Base-by-base conservation (phyloP, 805 yeast species). In the Komagataella populi region DNA sequence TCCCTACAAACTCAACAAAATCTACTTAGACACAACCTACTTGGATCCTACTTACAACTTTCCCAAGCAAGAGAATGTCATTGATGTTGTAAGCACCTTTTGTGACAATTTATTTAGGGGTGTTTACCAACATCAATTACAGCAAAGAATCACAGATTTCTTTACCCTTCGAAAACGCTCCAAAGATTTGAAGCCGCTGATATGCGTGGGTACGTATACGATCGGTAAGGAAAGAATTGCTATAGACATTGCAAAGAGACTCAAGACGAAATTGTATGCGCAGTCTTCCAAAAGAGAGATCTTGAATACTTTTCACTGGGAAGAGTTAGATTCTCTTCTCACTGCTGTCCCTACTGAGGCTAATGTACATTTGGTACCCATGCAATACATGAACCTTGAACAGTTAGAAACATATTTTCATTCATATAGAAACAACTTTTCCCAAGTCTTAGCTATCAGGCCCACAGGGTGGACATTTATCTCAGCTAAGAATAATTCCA, bases 171-270 rank as follows among this genome's bases (percentile, higher is more conserved):
- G 39, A 10, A 45, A 46, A 20, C 16, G 16, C n/a, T n/a, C 18
- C 3, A 8, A 23, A 3, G 18, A 16, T 10, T 16, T n/a, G 16
- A 18, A 22, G 22, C 47, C 47, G 8, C 65, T 86, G 54, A 75
- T 83, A 6, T 68, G 86, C 7, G 81, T 93, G 14, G 98, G 98
- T 0, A 82, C 96, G 0, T 93, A 93, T 63, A 78, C 90, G 2
- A 89, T 93, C 44, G 99, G 99, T 2, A 93, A 93, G 62, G 99
- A 93, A 62, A 77, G 83, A 52, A 63, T 93, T 24, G 97, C 96
- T 0, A 64, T 87, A 6, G 70, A 77, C 0, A 67, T 86, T 10
- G 85, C 87, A 57, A 66, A 74, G 49, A 60, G 58, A 18, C 58
- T 84, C 23, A 57, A 69, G 1, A 70, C 83, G 23, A 82, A 78